Percentiles rank a stretch among this genome's conserved stretches.
Conservation (phyloP, 345 rosid species). For the Excoecaria agallocha region DNA sequence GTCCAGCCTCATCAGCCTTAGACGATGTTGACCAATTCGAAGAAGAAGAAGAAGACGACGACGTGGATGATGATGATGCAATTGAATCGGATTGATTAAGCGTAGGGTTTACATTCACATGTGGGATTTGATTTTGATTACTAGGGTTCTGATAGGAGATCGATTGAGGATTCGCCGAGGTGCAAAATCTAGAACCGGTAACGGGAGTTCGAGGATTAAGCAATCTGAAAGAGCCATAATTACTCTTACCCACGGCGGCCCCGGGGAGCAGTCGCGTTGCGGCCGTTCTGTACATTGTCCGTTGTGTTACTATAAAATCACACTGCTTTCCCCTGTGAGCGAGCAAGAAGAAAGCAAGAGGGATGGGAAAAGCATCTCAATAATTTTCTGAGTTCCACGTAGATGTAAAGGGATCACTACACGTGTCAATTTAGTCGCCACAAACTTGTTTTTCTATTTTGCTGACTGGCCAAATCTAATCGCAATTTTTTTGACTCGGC, state of each 20-base stretch:
- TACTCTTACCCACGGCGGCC: conserved; percentile 12
- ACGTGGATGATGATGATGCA: conserved; percentile 24
- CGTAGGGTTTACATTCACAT: conserved; percentile 8
- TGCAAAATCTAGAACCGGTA: conserved; percentile 37
- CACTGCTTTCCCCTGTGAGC: neutral
- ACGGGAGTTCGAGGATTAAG: conserved; percentile 18
- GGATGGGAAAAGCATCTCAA: neutral
- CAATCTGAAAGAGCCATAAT: conserved; percentile 20
- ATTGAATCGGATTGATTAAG: conserved; percentile 39
- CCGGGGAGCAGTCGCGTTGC: conserved; percentile 48
- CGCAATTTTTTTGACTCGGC: neutral
- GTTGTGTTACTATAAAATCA: neutral
- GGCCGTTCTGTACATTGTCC: conserved; percentile 62
- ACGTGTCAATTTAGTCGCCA: conserved; percentile 21
- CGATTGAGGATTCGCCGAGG: conserved; percentile 34
- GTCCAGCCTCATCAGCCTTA: conserved; percentile 37
- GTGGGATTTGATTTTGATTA: conserved; percentile 11
- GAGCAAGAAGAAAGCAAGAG: neutral
- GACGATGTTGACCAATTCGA: conserved; percentile 22
- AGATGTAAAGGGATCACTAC: neutral
- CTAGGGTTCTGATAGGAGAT: conserved; percentile 29
- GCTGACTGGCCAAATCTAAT: too few species aligned
- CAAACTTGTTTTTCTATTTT: neutral
- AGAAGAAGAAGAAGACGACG: conserved; percentile 16
- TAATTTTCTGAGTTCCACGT: conserved; percentile 19